Conservation (phyloP, 2,329 filamentous ascomycete genomes). For the Chaetomiaceae sp. region DNA sequence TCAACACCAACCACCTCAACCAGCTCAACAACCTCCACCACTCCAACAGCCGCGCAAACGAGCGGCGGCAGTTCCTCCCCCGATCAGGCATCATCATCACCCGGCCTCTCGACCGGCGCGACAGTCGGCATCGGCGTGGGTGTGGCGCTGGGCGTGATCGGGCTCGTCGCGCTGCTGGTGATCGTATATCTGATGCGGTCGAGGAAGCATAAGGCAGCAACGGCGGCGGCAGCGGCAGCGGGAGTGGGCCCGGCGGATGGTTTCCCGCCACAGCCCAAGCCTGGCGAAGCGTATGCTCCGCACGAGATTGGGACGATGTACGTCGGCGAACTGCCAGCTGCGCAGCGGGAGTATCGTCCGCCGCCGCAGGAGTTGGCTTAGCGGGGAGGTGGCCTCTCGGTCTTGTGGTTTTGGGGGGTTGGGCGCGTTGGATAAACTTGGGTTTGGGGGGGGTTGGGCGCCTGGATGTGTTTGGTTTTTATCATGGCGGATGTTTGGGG, state of each 20-base stretch:
- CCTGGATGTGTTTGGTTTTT: too few relatives aligned
- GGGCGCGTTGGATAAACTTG: not conserved
- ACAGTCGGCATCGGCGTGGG: not conserved
- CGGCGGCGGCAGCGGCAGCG: not conserved
- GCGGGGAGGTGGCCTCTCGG: too few relatives aligned
- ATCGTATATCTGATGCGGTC: not conserved
- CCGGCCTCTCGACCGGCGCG: conserved; percentile 1
- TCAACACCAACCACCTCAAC: not conserved
- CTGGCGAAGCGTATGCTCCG: not conserved
- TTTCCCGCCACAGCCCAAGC: not conserved
- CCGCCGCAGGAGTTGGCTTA: not conserved
- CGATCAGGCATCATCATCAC: not conserved
- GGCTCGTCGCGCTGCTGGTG: not conserved
- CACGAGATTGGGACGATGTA: not conserved
- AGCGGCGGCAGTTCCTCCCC: not conserved
- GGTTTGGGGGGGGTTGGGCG: too few relatives aligned
- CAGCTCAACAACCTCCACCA: not conserved
- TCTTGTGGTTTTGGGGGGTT: not conserved
- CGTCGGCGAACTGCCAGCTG: not conserved
- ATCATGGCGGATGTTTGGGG: too few relatives aligned
- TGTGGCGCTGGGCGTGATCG: not conserved
- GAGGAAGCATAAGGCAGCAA: not conserved
- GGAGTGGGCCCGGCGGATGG: not conserved
- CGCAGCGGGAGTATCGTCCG: not conserved
- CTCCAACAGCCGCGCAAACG: not conserved